Conservation (phyloP, 345 rosid genomes). For the Arabis hirsuta region DNA sequence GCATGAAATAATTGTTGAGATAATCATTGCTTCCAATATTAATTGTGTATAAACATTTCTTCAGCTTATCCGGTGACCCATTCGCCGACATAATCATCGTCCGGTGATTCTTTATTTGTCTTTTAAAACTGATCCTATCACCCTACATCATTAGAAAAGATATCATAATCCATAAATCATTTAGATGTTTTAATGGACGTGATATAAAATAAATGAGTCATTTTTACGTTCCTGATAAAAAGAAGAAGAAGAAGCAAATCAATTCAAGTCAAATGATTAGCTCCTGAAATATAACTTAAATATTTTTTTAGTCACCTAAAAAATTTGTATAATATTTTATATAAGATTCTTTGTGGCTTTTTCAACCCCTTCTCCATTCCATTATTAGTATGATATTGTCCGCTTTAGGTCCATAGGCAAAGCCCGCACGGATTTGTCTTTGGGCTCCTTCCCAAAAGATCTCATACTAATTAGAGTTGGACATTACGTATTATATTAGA, state of each 20-base stretch:
- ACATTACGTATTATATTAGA: too few species aligned
- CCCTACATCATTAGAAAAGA: conserved; percentile 47
- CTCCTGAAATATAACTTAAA: background rate
- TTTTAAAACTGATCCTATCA: conserved; percentile 39
- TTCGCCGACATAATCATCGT: conserved; percentile 28
- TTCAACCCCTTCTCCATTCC: too few species aligned
- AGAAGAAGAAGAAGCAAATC: background rate
- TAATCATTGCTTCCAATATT: conserved; percentile 60
- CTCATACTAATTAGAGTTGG: too few species aligned
- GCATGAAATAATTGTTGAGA: conserved; percentile 58
- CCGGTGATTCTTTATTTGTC: conserved; percentile 51
- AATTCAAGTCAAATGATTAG: conserved; percentile 10
- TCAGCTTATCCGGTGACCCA: conserved; percentile 39
- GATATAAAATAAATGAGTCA: background rate
- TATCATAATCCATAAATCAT: background rate
- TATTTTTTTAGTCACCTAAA: background rate
- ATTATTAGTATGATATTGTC: too few species aligned
- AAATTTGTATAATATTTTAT: background rate
- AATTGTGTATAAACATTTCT: conserved; percentile 54
- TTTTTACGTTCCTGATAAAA: background rate
- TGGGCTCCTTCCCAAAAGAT: too few species aligned
- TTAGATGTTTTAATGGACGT: background rate
- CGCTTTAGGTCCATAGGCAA: too few species aligned
- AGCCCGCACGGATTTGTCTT: too few species aligned
- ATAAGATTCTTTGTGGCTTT: too few species aligned